A percentile compares a stretch with the other conserved stretches of the same genome.
Conservation (phyloP, 352 stramenopile species). For the Phytophthora megakarya region DNA sequence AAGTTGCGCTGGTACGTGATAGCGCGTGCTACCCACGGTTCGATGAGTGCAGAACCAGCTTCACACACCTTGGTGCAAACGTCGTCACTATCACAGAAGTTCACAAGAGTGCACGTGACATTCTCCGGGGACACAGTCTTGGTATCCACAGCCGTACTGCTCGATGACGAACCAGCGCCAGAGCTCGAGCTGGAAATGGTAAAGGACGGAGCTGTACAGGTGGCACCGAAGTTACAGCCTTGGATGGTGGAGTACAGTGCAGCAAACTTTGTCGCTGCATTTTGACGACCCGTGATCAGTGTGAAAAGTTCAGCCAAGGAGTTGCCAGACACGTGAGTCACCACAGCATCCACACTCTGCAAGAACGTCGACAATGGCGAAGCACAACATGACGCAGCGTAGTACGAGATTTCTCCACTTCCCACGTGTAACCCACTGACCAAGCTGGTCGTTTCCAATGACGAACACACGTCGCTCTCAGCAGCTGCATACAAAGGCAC, state of each 20-base stretch:
- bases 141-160: slow-evolving; percentile 11
- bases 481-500: slow-evolving; percentile 58
- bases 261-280: slow-evolving; percentile 37
- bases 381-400: slow-evolving; percentile 54
- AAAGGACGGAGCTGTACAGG: slow-evolving; percentile 48
- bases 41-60: slow-evolving; percentile 53
- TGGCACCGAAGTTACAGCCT: slow-evolving; percentile 48
- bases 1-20: slow-evolving; percentile 72
- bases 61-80: slow-evolving; percentile 68
- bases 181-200: slow-evolving; percentile 33
- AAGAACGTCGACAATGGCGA: slow-evolving; percentile 45
- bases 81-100: slow-evolving; percentile 60
- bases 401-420: slow-evolving; percentile 45
- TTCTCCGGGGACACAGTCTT: slow-evolving; percentile 48
- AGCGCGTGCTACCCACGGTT: slow-evolving; percentile 63
- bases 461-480: slow-evolving; percentile 45
- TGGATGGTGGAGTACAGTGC: slow-evolving; percentile 46
- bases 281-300: slow-evolving; percentile 49
- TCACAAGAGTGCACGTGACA: slow-evolving; percentile 51
- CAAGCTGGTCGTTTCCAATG: slow-evolving; percentile 45
- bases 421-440: slow-evolving; percentile 38
- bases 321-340: slow-evolving; percentile 51
- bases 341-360: slow-evolving; percentile 51
- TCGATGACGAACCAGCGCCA: slow-evolving; percentile 21
- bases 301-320: slow-evolving; percentile 58